phyloP scores from a whole-genome alignment of 1,284 basidiomycete species.

The Rhodofomes roseus region DNA sequence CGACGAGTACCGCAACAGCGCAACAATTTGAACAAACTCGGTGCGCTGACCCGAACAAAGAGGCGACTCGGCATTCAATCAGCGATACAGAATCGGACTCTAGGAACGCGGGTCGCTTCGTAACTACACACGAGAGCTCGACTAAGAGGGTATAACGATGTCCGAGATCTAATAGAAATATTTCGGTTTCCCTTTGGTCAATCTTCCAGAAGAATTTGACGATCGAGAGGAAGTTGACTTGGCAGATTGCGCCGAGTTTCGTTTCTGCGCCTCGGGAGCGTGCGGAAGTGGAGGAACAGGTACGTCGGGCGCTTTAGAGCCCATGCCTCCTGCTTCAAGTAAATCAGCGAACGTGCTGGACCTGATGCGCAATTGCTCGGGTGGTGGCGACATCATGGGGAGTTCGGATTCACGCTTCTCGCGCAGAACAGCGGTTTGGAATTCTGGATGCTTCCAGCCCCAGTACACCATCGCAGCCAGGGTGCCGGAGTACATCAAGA shows the following conservation, averaged over 20 bases:
- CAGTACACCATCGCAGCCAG: constrained; percentile 33
- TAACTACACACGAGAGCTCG: neutral
- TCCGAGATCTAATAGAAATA: neutral
- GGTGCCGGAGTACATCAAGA: constrained; percentile 35
- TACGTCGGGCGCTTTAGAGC: neutral
- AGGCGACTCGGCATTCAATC: neutral
- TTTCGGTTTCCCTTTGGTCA: constrained; percentile 14
- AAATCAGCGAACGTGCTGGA: constrained; percentile 3
- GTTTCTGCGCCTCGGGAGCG: neutral
- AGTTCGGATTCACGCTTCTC: constrained; percentile 18
- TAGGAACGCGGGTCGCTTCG: neutral
- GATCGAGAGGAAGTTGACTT: constrained; percentile 11
- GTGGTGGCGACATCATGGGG: constrained; percentile 23
- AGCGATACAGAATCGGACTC: neutral
- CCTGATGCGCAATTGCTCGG: constrained; percentile 1
- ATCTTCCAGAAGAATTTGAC: constrained; percentile 18
- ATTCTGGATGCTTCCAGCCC: constrained; percentile 17
- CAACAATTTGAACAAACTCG: neutral
- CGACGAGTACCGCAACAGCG: neutral
- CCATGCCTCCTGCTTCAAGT: neutral
- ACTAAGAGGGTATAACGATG: neutral
- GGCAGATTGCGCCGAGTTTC: neutral
- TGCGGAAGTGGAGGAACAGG: neutral
- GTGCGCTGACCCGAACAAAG: neutral
- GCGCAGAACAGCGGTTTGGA: neutral